phyloP scores from a whole-genome alignment of 2,329 filamentous ascomycete genomes.

The Fusarium drepaniforme region DNA sequence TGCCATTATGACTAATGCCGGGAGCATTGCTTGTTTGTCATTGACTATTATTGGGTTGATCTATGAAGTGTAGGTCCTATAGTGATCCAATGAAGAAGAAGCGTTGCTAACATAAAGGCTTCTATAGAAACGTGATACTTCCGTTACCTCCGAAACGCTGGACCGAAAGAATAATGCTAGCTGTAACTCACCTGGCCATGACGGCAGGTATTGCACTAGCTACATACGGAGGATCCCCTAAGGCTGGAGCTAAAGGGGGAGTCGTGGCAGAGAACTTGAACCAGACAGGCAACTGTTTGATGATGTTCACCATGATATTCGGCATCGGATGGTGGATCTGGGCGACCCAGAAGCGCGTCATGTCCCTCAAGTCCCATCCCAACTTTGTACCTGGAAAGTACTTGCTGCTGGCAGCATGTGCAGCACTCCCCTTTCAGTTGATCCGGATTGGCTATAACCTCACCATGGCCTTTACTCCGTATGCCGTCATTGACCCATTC shows the following conservation, averaged over 20 bases:
- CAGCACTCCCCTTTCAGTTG: constrained; percentile 10
- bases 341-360: constrained; percentile 4
- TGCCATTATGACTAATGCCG: constrained; percentile 44
- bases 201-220: constrained; percentile 24
- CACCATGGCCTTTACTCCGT: constrained; percentile 8
- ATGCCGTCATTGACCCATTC: background rate
- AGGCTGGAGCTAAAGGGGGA: background rate
- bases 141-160: constrained; percentile 10
- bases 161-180: constrained; percentile 17
- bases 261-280: background rate
- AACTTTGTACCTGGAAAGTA: constrained; percentile 16
- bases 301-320: background rate
- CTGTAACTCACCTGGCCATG: constrained; percentile 11
- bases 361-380: background rate
- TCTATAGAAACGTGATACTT: background rate
- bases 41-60: constrained; percentile 43
- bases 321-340: background rate
- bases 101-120: background rate
- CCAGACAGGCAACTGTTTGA: background rate
- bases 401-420: constrained; percentile 9
- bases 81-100: background rate
- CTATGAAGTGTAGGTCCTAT: constrained; percentile 40
- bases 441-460: constrained; percentile 16
- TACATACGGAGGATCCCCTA: constrained; percentile 12
- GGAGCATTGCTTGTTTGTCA: constrained; percentile 43